Evolutionary conservation across 23 red algal genomes (phyloP), one percentile per base, ranked within the genome.

Genomic region (Gracilariopsis chorda): DNA sequence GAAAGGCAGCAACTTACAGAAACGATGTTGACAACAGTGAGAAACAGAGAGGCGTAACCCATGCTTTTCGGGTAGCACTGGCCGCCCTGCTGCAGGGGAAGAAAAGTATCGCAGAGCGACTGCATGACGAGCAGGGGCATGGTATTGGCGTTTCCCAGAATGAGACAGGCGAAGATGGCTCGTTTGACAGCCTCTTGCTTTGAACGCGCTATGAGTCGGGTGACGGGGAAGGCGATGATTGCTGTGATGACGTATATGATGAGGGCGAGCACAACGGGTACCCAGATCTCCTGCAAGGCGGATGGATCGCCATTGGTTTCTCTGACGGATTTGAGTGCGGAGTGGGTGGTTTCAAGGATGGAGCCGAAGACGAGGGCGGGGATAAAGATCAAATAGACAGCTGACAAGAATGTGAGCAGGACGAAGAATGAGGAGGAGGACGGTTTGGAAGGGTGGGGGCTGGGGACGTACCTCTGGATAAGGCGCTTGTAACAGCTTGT

Each of bases 111-210:
- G 29, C 80, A 84, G 20, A 84, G 58, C 16, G 80, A 84, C 39
- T 84, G 80, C 80, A 84, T 84, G 35, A 84, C 80, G 17, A 84
- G 36, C 52, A 84, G 51, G 11, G 80, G 80, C 80, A 84, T 84
- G 3, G 80, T 84, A 17, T 84, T 84, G n/a, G 80, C 80, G 27
- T 84, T 84, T 5, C 80, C 80, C 16, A 84, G 58, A 20, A 84
- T 61, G 37, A 84, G 36, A 69, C 80, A 84, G 58, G 59, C 53
- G 56, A 84, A 84, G 10, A 84, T 68, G 30, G 80, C 59, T 1
- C 80, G 53, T 49, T 61, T 56, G 42, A 84, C 80, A 48, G 80
- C 80, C 59, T 84, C 80, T 23, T 84, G 35, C 32, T 84, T 84
- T 17, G 42, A 24, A 1, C 42, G 2, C 0, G 80, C 80, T 10